Percentiles rank a stretch among this genome's conserved stretches.
phyloP scores from a whole-genome alignment of 345 rosid genomes.

The Arabis hirsuta region DNA sequence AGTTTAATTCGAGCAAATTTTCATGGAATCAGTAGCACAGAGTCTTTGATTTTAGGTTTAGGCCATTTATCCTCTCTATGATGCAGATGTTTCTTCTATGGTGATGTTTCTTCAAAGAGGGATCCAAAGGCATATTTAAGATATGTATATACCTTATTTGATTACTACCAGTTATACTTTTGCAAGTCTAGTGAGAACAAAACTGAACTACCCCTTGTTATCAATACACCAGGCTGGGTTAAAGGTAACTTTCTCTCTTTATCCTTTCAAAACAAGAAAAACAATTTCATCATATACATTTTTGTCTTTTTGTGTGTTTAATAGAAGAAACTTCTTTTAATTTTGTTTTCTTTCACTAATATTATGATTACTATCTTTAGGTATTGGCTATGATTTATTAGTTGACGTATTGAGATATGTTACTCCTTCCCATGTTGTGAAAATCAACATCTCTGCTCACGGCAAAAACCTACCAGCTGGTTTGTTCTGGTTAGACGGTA shows the following conservation, averaged over 20 bases:
- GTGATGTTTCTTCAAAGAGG: conserved; percentile 86
- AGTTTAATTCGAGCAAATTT: conserved; percentile 19
- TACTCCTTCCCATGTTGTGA: conserved; percentile 82
- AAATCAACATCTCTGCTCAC: conserved; percentile 70
- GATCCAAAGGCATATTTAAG: conserved; percentile 77
- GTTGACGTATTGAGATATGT: conserved; percentile 73
- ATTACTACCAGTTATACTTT: conserved; percentile 62
- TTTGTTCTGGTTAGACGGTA: conserved; percentile 70
- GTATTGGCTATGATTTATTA: conserved; percentile 88
- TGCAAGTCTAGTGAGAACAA: conserved; percentile 47
- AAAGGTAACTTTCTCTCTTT: conserved; percentile 56
- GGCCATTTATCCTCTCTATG: not conserved
- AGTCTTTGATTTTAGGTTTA: not conserved
- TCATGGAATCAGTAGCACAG: not conserved
- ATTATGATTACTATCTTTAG: conserved; percentile 45
- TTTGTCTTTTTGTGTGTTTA: conserved; percentile 11
- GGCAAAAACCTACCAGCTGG: conserved; percentile 84
- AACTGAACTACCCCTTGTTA: conserved; percentile 71
- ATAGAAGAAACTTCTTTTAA: not conserved
- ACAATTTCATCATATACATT: not conserved
- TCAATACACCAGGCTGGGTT: conserved; percentile 98
- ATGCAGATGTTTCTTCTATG: conserved; percentile 80
- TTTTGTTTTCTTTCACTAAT: not conserved
- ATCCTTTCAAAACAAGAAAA: not conserved
- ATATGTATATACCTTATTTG: conserved; percentile 59